phyloP scores from a whole-genome alignment of 2,329 filamentous ascomycete genomes.

The Fusarium goolgardi region DNA sequence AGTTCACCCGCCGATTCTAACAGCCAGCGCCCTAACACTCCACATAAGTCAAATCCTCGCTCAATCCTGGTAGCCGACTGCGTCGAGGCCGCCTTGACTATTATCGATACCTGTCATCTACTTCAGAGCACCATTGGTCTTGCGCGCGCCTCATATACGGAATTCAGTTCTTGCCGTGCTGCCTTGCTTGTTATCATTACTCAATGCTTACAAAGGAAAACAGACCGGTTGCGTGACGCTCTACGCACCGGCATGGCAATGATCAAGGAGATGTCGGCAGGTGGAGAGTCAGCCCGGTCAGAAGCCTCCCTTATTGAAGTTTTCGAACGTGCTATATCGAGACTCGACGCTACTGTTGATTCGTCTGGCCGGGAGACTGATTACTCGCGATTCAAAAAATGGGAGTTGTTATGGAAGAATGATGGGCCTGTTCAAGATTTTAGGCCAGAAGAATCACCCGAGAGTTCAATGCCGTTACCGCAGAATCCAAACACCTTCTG shows the following conservation, averaged over 20 bases:
- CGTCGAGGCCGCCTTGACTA: constrained; percentile 63
- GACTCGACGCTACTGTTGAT: constrained; percentile 58
- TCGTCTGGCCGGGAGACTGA: constrained; percentile 57
- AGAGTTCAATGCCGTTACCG: constrained; percentile 41
- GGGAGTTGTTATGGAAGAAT: constrained; percentile 63
- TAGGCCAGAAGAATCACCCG: constrained; percentile 42
- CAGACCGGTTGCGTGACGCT: constrained; percentile 57
- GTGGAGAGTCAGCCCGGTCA: constrained; percentile 63
- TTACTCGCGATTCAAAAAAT: constrained; percentile 63
- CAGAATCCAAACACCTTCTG: constrained; percentile 42
- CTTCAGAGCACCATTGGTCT: constrained; percentile 64
- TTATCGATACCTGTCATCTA: constrained; percentile 62
- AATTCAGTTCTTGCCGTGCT: constrained; percentile 66
- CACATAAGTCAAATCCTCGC: constrained; percentile 49
- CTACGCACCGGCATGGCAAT: constrained; percentile 62
- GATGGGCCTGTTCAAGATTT: constrained; percentile 47
- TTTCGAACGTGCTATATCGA: constrained; percentile 60
- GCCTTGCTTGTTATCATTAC: constrained; percentile 62
- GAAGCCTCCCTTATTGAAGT: constrained; percentile 65
- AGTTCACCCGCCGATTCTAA: constrained; percentile 50
- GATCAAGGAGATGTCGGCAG: constrained; percentile 65
- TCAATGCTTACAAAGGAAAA: constrained; percentile 54
- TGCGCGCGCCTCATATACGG: constrained; percentile 65
- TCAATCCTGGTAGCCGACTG: constrained; percentile 62
- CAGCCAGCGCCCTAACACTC: constrained; percentile 44